These are phyloP conservation scores for Coemansia sp. DNA, from an alignment of 371 early-diverging fungal genomes.

Conservation along the genomic window DNA sequence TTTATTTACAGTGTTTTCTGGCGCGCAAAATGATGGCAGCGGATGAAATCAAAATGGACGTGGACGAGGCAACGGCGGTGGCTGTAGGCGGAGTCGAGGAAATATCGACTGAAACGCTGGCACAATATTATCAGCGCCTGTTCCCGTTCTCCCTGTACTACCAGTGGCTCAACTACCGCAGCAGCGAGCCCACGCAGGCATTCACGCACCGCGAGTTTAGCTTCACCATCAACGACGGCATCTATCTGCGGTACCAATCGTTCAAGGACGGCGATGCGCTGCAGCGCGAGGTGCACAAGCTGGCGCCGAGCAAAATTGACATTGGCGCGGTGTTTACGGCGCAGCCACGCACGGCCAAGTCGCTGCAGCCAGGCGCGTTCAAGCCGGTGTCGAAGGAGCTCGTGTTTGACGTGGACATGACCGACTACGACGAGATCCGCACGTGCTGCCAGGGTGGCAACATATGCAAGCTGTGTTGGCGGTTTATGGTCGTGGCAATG, in stretches of 20 bases:
- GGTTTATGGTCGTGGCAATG: constrained; percentile 90
- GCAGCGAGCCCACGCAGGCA: constrained; percentile 51
- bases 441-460: constrained; percentile 92
- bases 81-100: constrained; percentile 28
- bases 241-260: constrained; percentile 88
- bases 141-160: constrained; percentile 82
- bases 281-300: constrained; percentile 67
- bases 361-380: constrained; percentile 69
- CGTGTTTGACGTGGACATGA: constrained; percentile 99
- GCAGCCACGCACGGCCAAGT: constrained; percentile 80
- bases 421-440: constrained; percentile 97
- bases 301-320: constrained; percentile 92
- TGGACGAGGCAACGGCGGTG: constrained; percentile 21
- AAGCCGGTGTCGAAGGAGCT: constrained; percentile 86
- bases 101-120: constrained; percentile 53
- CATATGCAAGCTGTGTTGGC: constrained; percentile 93
- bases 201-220: constrained; percentile 92
- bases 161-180: constrained; percentile 81
- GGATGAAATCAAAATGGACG: constrained; percentile 14
- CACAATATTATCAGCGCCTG: constrained; percentile 76
- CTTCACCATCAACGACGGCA: constrained; percentile 77
- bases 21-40: constrained; percentile 5
- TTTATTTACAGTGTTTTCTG: background rate
- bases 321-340: constrained; percentile 96
- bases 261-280: constrained; percentile 73